Evolutionary conservation across 805 yeast genomes (phyloP), one percentile per base, ranked within the genome.

Genomic region (Blastobotrys parvus): DNA sequence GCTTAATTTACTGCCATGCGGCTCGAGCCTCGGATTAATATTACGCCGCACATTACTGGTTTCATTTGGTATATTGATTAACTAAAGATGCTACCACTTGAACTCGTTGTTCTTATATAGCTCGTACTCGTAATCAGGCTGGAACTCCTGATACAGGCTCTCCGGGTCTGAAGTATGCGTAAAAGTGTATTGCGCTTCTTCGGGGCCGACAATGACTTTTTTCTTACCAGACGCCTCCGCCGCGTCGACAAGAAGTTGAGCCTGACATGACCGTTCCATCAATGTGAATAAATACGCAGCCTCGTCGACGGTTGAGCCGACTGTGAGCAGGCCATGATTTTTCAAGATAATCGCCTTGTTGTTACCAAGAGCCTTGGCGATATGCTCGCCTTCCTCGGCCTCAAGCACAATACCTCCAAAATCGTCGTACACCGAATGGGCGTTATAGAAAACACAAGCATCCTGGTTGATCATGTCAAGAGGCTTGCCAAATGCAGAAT

Each of bases 391-490:
- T 58, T 82, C 89, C 40, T 71, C 75, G 18, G 63, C 67, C 51
- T 79, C 83, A 21, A 82, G 52, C 0, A 87, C 94, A 44, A 84
- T 84, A 32, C 94, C 94, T 23, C 92, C 92, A 60, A 82, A 83
- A 56, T 76, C 74, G 16, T 55, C 46, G 61, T 81, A 82, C 3
- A 84, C 88, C 1, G 78, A 61, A 48, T 82, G 92, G 38, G 67
- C 64, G 29, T 78, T 74, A 68, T 80, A 79, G 52, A 85, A 75
- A 8, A 69, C 64, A 59, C 89, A 82, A 3, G 68, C 81, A 53
- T 85, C 94, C 65, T 84, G 94, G 63, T 78, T 82, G 47, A 84
- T 55, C 92, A 84, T 84, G 47, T 82, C 89, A 49, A 84, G 65
- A 11, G 78, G 78, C 51, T 68, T 69, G 30, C 82, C 86, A 55